Evolutionary conservation across 805 yeast species (phyloP).

Genomic region (Wickerhamiella allomyrinae): DNA sequence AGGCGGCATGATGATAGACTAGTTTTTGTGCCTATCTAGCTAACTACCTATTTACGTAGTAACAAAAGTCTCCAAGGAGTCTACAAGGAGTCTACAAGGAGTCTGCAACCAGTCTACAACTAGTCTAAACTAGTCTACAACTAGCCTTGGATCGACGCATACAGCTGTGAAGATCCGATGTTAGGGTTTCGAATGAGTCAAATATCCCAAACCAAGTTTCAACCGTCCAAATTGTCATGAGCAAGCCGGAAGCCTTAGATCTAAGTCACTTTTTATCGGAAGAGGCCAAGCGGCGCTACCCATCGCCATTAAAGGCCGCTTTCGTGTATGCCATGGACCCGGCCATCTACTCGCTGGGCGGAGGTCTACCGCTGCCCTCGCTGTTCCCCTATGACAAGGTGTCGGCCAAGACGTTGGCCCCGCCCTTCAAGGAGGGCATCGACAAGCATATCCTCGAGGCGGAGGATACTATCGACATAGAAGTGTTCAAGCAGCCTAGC

Average conservation of each 20-base stretch:
- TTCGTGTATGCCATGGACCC: constrained; percentile 66
- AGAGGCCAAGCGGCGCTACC: constrained; percentile 62
- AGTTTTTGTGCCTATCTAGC: not conserved
- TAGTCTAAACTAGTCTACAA: too few relatives aligned
- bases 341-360: constrained; percentile 76
- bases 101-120: too few relatives aligned
- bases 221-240: not conserved
- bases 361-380: constrained; percentile 84
- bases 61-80: too few relatives aligned
- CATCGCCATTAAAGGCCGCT: constrained; percentile 72
- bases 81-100: too few relatives aligned
- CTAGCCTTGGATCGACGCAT: too few relatives aligned
- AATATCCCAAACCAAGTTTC: too few relatives aligned
- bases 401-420: constrained; percentile 43
- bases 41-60: too few relatives aligned
- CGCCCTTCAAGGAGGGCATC: constrained; percentile 71
- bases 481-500: constrained; percentile 29
- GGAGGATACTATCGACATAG: constrained; percentile 22
- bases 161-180: too few relatives aligned
- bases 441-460: constrained; percentile 15
- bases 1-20: not conserved
- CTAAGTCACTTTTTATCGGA: constrained; percentile 58
- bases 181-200: too few relatives aligned
- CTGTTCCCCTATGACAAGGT: constrained; percentile 85
- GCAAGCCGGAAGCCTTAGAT: constrained; percentile 28